These are phyloP conservation scores for Solioccasus polychromus DNA, from an alignment of 768 basidiomycete genomes.

Conservation along the genomic window DNA sequence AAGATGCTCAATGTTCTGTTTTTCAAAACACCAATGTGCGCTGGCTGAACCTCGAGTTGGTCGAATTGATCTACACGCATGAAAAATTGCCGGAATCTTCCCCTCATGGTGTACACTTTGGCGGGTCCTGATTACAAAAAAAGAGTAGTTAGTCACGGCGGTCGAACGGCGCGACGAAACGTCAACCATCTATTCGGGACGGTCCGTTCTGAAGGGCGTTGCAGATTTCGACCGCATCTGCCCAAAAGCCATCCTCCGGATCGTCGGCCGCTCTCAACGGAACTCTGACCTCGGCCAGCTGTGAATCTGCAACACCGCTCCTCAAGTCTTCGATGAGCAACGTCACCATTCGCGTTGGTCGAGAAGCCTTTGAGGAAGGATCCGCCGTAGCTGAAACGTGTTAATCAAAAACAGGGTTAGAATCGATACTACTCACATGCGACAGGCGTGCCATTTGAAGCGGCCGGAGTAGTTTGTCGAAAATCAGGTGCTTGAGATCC, in stretches of 20 bases:
- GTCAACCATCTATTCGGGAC: slow-evolving; percentile 67
- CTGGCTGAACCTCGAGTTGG: slow-evolving; percentile 46
- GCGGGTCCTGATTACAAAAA: slow-evolving; percentile 50
- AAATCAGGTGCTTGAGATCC: background rate
- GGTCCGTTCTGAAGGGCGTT: slow-evolving; percentile 57
- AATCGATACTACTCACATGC: slow-evolving; percentile 29
- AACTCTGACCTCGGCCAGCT: slow-evolving; percentile 64
- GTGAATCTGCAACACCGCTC: slow-evolving; percentile 49
- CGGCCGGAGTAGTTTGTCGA: slow-evolving; percentile 1
- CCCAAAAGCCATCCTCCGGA: slow-evolving; percentile 63
- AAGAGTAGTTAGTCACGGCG: slow-evolving; percentile 1
- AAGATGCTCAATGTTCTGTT: slow-evolving; percentile 56
- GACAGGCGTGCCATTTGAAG: slow-evolving; percentile 6
- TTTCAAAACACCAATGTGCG: slow-evolving; percentile 54
- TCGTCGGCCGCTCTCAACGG: slow-evolving; percentile 49
- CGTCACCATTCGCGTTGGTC: slow-evolving; percentile 53
- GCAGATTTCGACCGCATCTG: slow-evolving; percentile 61
- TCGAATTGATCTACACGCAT: slow-evolving; percentile 56
- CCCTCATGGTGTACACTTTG: slow-evolving; percentile 62
- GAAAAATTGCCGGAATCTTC: slow-evolving; percentile 67
- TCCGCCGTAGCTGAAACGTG: slow-evolving; percentile 9
- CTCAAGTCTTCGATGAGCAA: slow-evolving; percentile 65
- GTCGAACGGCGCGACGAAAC: background rate
- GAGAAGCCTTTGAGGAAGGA: slow-evolving; percentile 10
- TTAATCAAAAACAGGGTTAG: slow-evolving; percentile 3